These are phyloP conservation scores for Curvularia eragrostidis DNA, from an alignment of 2,329 filamentous ascomycete species.

Conservation along the genomic window DNA sequence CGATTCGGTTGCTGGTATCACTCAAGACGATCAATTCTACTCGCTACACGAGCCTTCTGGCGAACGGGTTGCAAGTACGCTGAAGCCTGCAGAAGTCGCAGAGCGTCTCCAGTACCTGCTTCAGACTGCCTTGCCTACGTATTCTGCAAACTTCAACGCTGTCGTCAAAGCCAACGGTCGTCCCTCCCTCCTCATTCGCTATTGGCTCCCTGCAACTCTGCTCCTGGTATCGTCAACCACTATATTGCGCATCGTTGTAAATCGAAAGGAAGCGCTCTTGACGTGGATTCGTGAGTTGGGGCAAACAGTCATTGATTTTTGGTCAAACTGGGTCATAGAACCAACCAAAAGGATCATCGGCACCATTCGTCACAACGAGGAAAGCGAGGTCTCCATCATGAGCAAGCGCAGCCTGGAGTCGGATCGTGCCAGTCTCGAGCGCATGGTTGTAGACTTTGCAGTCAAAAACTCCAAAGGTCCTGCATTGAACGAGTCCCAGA, in stretches of 20 bases:
- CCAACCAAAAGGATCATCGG: constrained; percentile 82
- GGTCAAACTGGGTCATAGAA: constrained; percentile 94
- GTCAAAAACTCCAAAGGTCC: constrained; percentile 75
- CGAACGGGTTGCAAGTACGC: constrained; percentile 41
- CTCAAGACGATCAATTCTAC: constrained; percentile 59
- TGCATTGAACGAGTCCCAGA: constrained; percentile 70
- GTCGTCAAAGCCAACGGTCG: constrained; percentile 72
- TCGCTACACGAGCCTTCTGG: constrained; percentile 50
- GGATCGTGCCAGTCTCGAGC: constrained; percentile 88
- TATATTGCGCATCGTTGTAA: constrained; percentile 78
- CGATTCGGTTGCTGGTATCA: constrained; percentile 61
- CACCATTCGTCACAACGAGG: constrained; percentile 91
- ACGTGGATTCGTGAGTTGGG: constrained; percentile 83
- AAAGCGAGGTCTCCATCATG: constrained; percentile 95
- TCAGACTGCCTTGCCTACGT: constrained; percentile 69
- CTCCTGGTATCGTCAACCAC: constrained; percentile 82
- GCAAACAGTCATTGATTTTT: constrained; percentile 83
- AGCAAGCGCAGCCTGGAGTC: constrained; percentile 89
- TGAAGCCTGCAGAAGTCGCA: constrained; percentile 64
- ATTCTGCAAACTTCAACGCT: constrained; percentile 63
- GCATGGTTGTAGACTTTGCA: constrained; percentile 98
- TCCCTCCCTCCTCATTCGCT: constrained; percentile 77
- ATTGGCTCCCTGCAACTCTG: constrained; percentile 81
- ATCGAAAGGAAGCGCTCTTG: constrained; percentile 76
- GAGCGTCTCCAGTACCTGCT: constrained; percentile 74